Conservation (phyloP, 202 grass and related monocot species). For the Elaeis oleifera region DNA sequence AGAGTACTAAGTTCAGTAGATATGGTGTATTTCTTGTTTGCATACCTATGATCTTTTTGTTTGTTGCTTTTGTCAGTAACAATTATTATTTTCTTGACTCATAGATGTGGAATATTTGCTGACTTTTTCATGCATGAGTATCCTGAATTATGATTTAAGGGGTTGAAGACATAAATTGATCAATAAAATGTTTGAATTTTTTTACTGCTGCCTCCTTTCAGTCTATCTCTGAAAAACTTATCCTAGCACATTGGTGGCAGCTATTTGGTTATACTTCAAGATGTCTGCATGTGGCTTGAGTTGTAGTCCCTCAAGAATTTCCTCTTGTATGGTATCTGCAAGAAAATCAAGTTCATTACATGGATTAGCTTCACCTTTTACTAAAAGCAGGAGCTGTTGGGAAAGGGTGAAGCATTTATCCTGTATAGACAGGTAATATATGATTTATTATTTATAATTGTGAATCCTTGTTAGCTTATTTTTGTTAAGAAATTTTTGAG, state of each 20-base stretch:
- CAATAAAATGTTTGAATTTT: too few species aligned
- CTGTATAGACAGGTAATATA: slow-evolving; percentile 43
- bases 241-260: background rate
- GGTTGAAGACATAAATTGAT: too few species aligned
- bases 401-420: slow-evolving; percentile 34
- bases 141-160: too few species aligned
- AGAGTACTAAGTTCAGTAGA: too few species aligned
- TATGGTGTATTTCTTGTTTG: too few species aligned
- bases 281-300: slow-evolving; percentile 55
- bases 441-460: background rate
- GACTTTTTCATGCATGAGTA: too few species aligned
- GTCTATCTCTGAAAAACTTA: background rate
- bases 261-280: slow-evolving; percentile 21
- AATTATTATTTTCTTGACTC: too few species aligned
- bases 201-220: too few species aligned
- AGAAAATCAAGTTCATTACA: slow-evolving; percentile 26
- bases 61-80: too few species aligned
- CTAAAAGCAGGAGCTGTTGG: slow-evolving; percentile 22
- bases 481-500: slow-evolving; percentile 10
- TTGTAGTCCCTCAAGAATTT: slow-evolving; percentile 39
- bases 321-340: slow-evolving; percentile 15
- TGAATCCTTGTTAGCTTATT: slow-evolving; percentile 23
- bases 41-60: too few species aligned
- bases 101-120: too few species aligned
- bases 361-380: slow-evolving; percentile 41